Evolutionary conservation across 805 yeast genomes (phyloP).

Genomic region (Kregervanrija pseudodelftensis): DNA sequence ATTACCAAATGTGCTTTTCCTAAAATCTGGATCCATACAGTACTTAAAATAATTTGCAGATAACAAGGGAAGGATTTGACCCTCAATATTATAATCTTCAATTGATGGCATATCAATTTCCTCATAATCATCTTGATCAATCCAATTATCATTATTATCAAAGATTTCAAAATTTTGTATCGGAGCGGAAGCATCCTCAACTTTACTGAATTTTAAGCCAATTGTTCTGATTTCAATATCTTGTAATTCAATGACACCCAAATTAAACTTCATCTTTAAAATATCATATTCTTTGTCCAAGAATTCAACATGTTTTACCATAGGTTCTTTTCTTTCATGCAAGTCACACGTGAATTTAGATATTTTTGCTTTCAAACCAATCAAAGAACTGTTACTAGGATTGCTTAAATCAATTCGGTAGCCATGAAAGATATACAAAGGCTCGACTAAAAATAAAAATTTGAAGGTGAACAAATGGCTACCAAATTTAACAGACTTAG

Average conservation of each 20-base stretch:
- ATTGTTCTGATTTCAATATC: constrained; percentile 56
- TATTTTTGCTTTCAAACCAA: constrained; percentile 64
- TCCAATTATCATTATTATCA: constrained; percentile 55
- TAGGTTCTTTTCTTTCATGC: constrained; percentile 50
- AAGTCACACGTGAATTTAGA: constrained; percentile 49
- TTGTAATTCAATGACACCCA: constrained; percentile 49
- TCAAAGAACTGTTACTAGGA: constrained; percentile 35
- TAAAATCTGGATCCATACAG: constrained; percentile 42
- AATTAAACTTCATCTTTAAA: constrained; percentile 54
- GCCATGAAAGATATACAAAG: constrained; percentile 66
- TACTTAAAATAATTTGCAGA: constrained; percentile 67
- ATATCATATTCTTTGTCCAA: constrained; percentile 40
- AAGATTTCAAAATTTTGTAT: constrained; percentile 26
- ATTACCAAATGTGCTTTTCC: constrained; percentile 34
- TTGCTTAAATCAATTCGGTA: constrained; percentile 44
- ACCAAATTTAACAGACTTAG: constrained; percentile 61
- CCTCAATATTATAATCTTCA: constrained; percentile 29
- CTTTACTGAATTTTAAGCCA: constrained; percentile 34
- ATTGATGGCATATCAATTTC: constrained; percentile 45
- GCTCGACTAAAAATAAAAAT: constrained; percentile 63
- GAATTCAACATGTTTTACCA: constrained; percentile 40
- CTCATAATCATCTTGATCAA: constrained; percentile 52
- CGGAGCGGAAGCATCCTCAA: constrained; percentile 3
- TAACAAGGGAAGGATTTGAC: constrained; percentile 54
- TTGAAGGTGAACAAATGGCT: constrained; percentile 67